Evolutionary conservation across 2,329 filamentous ascomycete genomes (phyloP), one percentile per base, ranked within the genome.

Genomic region (Fonsecaea erecta): DNA sequence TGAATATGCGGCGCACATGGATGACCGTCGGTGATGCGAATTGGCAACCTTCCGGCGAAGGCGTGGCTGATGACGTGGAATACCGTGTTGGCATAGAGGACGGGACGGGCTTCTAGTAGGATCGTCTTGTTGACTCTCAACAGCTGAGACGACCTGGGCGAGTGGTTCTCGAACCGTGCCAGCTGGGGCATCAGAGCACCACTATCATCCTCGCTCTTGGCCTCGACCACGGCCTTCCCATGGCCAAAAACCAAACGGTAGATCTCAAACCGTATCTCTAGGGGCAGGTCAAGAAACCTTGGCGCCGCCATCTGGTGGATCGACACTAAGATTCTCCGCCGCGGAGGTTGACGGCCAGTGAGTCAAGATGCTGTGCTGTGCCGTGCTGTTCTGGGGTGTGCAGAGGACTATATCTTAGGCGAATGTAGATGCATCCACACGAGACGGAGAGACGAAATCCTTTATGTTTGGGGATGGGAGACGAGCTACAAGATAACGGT

Each of bases 221-320:
- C 52, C 14, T 67, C 51, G 6, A 71, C 28, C 14, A 67, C n/a
- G 14, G 35, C 60, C 60, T 66, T 68, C 4, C 65, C 65, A 26
- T 34, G 46, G 32, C 68, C 68, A 35, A 85, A 78, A 40, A 81
- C 72, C 52, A 78, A 74, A 63, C 78, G 74, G 71, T 84, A 84
- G 62, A 85, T 77, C 52, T 77, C 77, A 7, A 82, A 71, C 11
- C 83, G 81, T 43, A 85, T 78, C 66, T 85, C 83, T 8, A 77
- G 77, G 0, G 83, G 83, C 2, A 85, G 77, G 59, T 80, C 77
- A 70, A 85, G 79, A 74, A 85, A 83, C 5, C 40, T 48, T 14
- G 52, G 51, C 18, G 65, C 46, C 30, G 58, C 51, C 58, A 61
- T 61, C n/a, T 34, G 16, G 24, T 32, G 8, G 35, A 6, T 21